Percentiles rank a stretch among this genome's conserved stretches.
Evolutionary conservation across 164 flowering plant genomes (phyloP).

Genomic region (Dillenia suffruticosa): DNA sequence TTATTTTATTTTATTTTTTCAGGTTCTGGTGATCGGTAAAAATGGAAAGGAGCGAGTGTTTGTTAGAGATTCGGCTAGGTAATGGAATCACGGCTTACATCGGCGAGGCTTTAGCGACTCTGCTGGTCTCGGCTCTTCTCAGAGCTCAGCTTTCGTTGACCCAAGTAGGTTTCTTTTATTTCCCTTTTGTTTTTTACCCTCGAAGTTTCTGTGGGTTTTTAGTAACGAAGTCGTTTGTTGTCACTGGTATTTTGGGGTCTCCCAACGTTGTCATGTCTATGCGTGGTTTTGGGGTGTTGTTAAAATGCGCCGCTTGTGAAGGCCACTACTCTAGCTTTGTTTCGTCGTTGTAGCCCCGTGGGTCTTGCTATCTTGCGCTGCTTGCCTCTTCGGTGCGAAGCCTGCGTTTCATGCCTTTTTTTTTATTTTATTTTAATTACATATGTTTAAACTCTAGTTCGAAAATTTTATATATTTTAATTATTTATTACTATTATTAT

Average conservation of each 20-base stretch:
- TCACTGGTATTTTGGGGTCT: neutral
- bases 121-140: conserved; percentile 24
- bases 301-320: neutral
- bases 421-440: too few relatives aligned
- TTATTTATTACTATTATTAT: too few relatives aligned
- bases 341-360: neutral
- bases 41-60: conserved; percentile 27
- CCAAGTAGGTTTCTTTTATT: conserved; percentile 14
- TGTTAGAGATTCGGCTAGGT: conserved; percentile 10
- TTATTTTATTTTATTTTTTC: conserved; percentile 3
- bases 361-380: too few relatives aligned
- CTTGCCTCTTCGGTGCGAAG: too few relatives aligned
- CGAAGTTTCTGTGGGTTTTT: too few relatives aligned
- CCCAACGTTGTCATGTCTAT: too few relatives aligned
- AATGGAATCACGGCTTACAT: conserved; percentile 19
- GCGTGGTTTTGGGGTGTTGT: neutral
- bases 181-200: neutral
- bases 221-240: neutral
- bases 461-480: too few relatives aligned
- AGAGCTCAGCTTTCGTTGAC: conserved; percentile 14
- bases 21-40: conserved; percentile 11
- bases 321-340: neutral
- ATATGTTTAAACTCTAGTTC: too few relatives aligned
- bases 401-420: too few relatives aligned
- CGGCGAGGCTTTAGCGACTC: conserved; percentile 15